A percentile compares a stretch with the other conserved stretches of the same genome.
Evolutionary conservation across 306 rosid genomes (phyloP).

Genomic region (Trifolium dubium): DNA sequence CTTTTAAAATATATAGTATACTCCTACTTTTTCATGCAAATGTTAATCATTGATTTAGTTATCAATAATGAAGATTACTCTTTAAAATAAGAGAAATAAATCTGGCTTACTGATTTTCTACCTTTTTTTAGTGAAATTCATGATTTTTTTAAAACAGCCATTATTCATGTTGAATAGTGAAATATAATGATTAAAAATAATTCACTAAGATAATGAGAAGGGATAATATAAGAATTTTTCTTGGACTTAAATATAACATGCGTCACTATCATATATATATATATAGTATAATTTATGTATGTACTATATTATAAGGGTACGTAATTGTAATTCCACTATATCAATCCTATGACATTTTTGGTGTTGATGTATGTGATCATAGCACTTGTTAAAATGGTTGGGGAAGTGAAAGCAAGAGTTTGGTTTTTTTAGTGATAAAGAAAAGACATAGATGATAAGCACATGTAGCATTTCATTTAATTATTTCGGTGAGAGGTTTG

Average conservation of each 20-base stretch:
- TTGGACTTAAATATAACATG: neutral
- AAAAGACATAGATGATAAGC: neutral
- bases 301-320: neutral
- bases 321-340: neutral
- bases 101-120: too few species aligned
- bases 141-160: neutral
- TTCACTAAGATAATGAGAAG: neutral
- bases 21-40: neutral
- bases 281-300: too few species aligned
- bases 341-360: neutral
- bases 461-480: conserved; percentile 24
- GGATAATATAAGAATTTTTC: neutral
- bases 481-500: conserved; percentile 6
- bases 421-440: neutral
- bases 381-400: neutral
- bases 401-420: neutral
- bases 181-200: neutral
- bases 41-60: neutral
- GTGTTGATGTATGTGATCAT: neutral
- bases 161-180: neutral
- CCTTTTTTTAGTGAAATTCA: too few species aligned
- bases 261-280: neutral
- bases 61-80: neutral
- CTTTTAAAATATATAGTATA: neutral
- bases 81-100: too few species aligned